A percentile compares a stretch with the other conserved stretches of the same genome.
Evolutionary conservation across 2,329 filamentous ascomycete species (phyloP).

Genomic region (Fusarium torulosum): DNA sequence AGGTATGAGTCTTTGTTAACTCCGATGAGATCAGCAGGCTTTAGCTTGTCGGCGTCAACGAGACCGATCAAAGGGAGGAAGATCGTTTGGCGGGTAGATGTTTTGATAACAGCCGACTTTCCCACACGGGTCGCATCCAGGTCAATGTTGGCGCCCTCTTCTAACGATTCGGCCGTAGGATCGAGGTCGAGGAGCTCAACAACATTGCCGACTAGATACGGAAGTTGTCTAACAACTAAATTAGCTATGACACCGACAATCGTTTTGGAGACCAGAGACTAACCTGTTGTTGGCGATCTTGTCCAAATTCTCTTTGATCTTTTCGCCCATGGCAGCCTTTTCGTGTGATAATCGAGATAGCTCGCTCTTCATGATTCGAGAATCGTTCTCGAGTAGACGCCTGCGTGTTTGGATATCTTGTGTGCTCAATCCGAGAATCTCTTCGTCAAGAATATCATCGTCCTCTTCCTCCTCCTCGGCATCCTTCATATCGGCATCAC

Average conservation of each 20-base stretch:
- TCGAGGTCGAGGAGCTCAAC: conserved; percentile 97
- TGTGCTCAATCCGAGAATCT: conserved; percentile 93
- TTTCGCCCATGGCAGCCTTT: conserved; percentile 95
- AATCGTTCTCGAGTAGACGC: conserved; percentile 95
- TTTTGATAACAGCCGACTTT: conserved; percentile 99
- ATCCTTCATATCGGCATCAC: conserved; percentile 93
- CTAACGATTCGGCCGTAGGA: conserved; percentile 92
- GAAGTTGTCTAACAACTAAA: conserved; percentile 78
- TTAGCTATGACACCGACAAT: conserved; percentile 8
- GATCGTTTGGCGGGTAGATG: conserved; percentile 97
- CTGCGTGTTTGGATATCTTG: conserved; percentile 93
- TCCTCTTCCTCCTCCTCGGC: conserved; percentile 75
- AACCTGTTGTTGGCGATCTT: conserved; percentile 99
- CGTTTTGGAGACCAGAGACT: conserved; percentile 43
- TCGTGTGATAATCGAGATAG: conserved; percentile 94
- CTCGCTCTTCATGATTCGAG: conserved; percentile 98
- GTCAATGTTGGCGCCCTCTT: conserved; percentile 99
- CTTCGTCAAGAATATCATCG: conserved; percentile 88
- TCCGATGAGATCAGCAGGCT: conserved; percentile 95
- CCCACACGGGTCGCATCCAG: conserved; percentile 95
- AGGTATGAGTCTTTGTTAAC: conserved; percentile 99
- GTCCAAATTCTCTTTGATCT: conserved; percentile 98
- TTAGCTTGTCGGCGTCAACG: conserved; percentile 93
- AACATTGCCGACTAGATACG: conserved; percentile 98
- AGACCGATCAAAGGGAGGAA: conserved; percentile 97